These are phyloP conservation scores for Boletus coccyginus DNA, from an alignment of 768 basidiomycete genomes.

Conservation along the genomic window DNA sequence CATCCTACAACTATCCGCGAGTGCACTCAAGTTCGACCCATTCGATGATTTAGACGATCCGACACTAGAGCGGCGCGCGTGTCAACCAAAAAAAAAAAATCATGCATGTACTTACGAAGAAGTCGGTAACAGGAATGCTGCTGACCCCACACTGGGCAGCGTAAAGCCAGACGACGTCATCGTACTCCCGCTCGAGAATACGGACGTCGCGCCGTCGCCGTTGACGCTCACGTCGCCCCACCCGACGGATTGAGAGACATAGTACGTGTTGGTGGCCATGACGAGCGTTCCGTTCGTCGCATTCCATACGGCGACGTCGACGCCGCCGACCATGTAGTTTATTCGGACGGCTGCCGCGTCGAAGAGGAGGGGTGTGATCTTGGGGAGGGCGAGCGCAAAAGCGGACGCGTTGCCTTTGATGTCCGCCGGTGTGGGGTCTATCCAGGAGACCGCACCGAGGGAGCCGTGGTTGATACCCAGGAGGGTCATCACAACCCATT, in stretches of 20 bases:
- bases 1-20: neutral
- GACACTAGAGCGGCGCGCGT: neutral
- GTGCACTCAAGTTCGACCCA: neutral
- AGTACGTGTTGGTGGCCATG: slow-evolving; percentile 51
- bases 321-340: slow-evolving; percentile 38
- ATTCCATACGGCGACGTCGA: slow-evolving; percentile 55
- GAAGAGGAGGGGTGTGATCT: slow-evolving; percentile 48
- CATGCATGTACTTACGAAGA: slow-evolving; percentile 12
- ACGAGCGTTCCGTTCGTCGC: slow-evolving; percentile 43
- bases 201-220: neutral
- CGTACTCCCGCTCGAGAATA: slow-evolving; percentile 17
- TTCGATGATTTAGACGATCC: neutral
- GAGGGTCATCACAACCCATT: slow-evolving; percentile 64
- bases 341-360: slow-evolving; percentile 38
- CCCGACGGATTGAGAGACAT: slow-evolving; percentile 33
- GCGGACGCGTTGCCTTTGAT: slow-evolving; percentile 53
- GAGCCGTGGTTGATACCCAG: slow-evolving; percentile 74
- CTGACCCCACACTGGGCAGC: slow-evolving; percentile 19
- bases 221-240: slow-evolving; percentile 29
- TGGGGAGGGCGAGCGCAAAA: slow-evolving; percentile 44
- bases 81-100: slow-evolving; percentile 1
- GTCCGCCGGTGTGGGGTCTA: slow-evolving; percentile 49
- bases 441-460: slow-evolving; percentile 50
- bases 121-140: slow-evolving; percentile 11
- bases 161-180: slow-evolving; percentile 14